phyloP scores from a whole-genome alignment of 2,329 filamentous ascomycete species.

The Exophiala bonariae region DNA sequence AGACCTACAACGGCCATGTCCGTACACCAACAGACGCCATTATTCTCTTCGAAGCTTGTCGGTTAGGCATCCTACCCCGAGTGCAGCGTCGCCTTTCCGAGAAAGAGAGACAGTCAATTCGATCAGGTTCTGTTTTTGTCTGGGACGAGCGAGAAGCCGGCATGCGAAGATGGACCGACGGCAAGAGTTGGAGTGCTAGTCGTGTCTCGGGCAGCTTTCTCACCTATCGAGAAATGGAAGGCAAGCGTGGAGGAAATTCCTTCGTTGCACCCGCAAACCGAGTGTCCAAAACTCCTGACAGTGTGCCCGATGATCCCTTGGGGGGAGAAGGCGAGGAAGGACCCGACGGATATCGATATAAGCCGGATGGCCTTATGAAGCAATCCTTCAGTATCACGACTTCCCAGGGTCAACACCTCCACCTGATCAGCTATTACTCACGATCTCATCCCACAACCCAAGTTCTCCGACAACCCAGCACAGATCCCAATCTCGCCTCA shows the following conservation, averaged over 20 bases:
- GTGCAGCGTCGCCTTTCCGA: conserved; percentile 92
- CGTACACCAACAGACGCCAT: conserved; percentile 96
- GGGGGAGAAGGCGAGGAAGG: conserved; percentile 67
- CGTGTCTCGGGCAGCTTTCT: conserved; percentile 95
- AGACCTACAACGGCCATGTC: conserved; percentile 94
- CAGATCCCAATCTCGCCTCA: conserved; percentile 74
- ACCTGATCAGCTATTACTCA: conserved; percentile 96
- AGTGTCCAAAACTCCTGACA: conserved; percentile 78
- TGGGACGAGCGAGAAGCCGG: conserved; percentile 98
- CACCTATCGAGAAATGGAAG: conserved; percentile 98
- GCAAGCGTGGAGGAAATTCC: conserved; percentile 78
- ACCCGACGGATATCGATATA: conserved; percentile 89
- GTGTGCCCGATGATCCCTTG: conserved; percentile 74
- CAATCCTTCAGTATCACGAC: conserved; percentile 99
- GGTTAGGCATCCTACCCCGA: conserved; percentile 81
- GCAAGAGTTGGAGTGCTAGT: conserved; percentile 98
- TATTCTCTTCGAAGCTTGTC: conserved; percentile 96
- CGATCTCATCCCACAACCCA: conserved; percentile 71
- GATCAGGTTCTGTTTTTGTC: conserved; percentile 97
- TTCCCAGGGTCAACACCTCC: conserved; percentile 82
- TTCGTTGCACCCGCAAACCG: conserved; percentile 60
- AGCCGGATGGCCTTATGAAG: conserved; percentile 97
- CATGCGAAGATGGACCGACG: conserved; percentile 98
- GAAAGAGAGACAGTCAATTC: conserved; percentile 94
- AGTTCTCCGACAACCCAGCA: conserved; percentile 77